These are phyloP conservation scores for Prunus armeniaca DNA, from an alignment of 306 rosid genomes.

Conservation along the genomic window DNA sequence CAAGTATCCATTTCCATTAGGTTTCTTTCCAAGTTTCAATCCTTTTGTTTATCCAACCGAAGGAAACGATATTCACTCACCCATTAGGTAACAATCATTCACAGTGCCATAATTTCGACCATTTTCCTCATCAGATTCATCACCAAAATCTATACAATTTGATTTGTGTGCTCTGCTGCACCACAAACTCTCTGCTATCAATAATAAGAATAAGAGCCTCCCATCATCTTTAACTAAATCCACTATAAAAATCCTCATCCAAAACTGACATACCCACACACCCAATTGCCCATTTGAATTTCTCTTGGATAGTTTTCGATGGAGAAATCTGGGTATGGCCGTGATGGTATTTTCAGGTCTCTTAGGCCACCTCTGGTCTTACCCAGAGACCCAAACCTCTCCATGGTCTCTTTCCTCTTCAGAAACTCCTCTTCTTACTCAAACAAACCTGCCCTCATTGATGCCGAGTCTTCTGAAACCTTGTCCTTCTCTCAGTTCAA, in stretches of 20 bases:
- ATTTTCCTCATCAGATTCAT: too few species aligned
- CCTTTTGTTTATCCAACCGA: too few species aligned
- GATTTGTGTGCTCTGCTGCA: not conserved
- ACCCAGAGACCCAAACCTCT: constrained; percentile 47
- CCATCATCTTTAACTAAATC: not conserved
- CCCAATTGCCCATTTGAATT: not conserved
- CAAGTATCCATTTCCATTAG: too few species aligned
- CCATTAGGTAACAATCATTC: too few species aligned
- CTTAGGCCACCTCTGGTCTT: constrained; percentile 50
- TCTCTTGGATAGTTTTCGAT: constrained; percentile 24
- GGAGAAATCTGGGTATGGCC: constrained; percentile 86
- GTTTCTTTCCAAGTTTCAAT: too few species aligned
- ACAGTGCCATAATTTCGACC: too few species aligned
- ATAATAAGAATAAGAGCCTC: not conserved
- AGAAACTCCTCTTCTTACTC: constrained; percentile 38
- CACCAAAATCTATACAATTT: not conserved
- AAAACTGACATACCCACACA: not conserved
- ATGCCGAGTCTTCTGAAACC: constrained; percentile 45
- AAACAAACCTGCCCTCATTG: constrained; percentile 60
- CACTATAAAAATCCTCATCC: not conserved
- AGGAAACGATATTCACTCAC: too few species aligned
- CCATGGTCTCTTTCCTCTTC: constrained; percentile 66
- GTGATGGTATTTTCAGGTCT: constrained; percentile 73
- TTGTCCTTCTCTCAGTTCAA: constrained; percentile 53
- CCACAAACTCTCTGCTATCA: too few species aligned